Base-by-base conservation (phyloP, 2,329 filamentous ascomycete genomes). In the Alternaria tenuissima region DNA sequence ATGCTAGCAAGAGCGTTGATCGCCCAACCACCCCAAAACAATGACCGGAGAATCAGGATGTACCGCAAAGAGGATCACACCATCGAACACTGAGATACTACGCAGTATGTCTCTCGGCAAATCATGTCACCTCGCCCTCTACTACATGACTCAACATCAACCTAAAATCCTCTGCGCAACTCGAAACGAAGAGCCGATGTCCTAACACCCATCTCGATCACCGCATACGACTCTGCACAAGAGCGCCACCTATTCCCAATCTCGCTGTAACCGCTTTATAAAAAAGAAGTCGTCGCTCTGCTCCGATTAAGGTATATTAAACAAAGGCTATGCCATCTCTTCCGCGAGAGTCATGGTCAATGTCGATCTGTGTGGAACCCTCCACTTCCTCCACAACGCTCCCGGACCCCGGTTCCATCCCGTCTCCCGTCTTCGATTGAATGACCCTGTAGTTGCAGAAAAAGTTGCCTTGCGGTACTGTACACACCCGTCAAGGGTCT, bases 311-410 rank as follows among this genome's bases (percentile, higher is more conserved):
- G 24, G 28, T 14, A 22, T 12, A 22, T 47, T 55, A 26, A 18
- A 53, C 38, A 48, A 20, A 22, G 9, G 34, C 41, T 44, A 41
- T 58, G 34, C 46, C 41, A 41, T 16, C 38, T 9, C 14, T 7
- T n/a, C 42, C 32, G 30, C 26, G 34, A 11, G 54, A 26, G n/a
- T 24, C 34, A 44, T 52, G 16, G 55, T 54, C 41, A 39, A 58
- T 58, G 39, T 42, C 12, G 49, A 22, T 52, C 38, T 22, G 18
- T 11, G 38, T 41, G 38, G 18, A 22, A 12, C 18, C 5, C 18
- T 12, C 30, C 20, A 42, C 7, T 18, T 26, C 24, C 34, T 39
- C 22, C 41, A 39, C 49, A 18, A 54, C 32, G n/a, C 18, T 16
- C 30, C 20, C 20, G 32, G 16, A 8, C 3, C 22, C 22, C 36